Conservation (phyloP, 805 yeast species). For the Cyberlindnera bimundalis region DNA sequence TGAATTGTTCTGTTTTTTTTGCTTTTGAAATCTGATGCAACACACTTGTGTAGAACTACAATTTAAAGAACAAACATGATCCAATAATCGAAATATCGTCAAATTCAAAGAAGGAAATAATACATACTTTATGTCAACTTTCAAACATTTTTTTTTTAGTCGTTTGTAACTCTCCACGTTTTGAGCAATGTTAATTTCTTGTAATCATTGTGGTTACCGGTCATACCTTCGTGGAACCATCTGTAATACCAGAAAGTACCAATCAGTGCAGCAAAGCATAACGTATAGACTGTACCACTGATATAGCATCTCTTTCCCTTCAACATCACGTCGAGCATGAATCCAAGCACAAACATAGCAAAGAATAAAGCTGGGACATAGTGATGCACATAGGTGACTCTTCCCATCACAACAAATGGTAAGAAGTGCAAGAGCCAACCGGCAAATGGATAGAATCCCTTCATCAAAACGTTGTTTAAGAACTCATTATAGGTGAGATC, state of each 20-base stretch:
- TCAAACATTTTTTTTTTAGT: not conserved
- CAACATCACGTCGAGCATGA: conserved; percentile 28
- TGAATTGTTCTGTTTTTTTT: not conserved
- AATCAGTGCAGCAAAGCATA: conserved; percentile 48
- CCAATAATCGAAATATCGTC: not conserved
- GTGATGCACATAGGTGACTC: conserved; percentile 96
- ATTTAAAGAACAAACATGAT: not conserved
- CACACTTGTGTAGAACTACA: too few species aligned
- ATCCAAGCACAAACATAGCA: conserved; percentile 68
- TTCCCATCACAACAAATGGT: conserved; percentile 90
- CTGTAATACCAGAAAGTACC: conserved; percentile 58
- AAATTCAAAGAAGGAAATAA: too few species aligned
- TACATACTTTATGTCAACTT: too few species aligned
- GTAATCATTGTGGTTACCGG: conserved; percentile 46
- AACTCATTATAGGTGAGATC: conserved; percentile 39
- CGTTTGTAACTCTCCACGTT: conserved; percentile 45
- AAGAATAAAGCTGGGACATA: conserved; percentile 93
- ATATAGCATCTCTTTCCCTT: conserved; percentile 26
- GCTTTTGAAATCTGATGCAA: too few species aligned
- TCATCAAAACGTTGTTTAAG: conserved; percentile 47
- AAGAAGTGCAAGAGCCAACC: conserved; percentile 89
- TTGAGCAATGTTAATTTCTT: conserved; percentile 49
- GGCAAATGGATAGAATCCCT: conserved; percentile 79
- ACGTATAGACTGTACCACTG: conserved; percentile 36
- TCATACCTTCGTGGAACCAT: conserved; percentile 82